Evolutionary conservation across 768 basidiomycete genomes (phyloP).

Genomic region (Agaricus bisporus): DNA sequence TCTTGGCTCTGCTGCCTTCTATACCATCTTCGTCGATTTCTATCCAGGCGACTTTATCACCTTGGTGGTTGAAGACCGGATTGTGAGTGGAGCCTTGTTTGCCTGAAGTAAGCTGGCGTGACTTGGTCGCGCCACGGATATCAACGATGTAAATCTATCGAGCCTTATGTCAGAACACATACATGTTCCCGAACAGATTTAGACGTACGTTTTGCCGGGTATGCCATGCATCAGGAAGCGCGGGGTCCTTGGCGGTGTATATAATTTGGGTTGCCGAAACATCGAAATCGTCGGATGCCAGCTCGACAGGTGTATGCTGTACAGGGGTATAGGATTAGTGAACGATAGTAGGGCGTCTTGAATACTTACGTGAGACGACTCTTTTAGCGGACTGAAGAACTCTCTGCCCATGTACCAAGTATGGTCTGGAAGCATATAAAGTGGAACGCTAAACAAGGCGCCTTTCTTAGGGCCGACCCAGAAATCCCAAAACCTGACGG

Average conservation of each 20-base stretch:
- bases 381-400: slow-evolving; percentile 56
- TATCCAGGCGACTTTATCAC: slow-evolving; percentile 78
- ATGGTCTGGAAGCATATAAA: slow-evolving; percentile 36
- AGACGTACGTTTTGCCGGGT: slow-evolving; percentile 75
- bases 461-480: slow-evolving; percentile 74
- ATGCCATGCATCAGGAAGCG: slow-evolving; percentile 72
- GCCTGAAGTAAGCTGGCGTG: slow-evolving; percentile 74
- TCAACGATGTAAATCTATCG: slow-evolving; percentile 64
- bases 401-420: slow-evolving; percentile 49
- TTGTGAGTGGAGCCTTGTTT: slow-evolving; percentile 75
- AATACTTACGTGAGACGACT: slow-evolving; percentile 59
- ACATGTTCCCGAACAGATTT: neutral
- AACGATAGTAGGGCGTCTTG: neutral
- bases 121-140: slow-evolving; percentile 42
- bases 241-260: slow-evolving; percentile 83
- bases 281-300: slow-evolving; percentile 80
- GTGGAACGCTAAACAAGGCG: slow-evolving; percentile 64
- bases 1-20: slow-evolving; percentile 78
- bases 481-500: slow-evolving; percentile 72
- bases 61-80: slow-evolving; percentile 61
- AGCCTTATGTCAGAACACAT: neutral
- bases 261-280: slow-evolving; percentile 64
- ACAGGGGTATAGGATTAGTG: neutral
- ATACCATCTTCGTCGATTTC: slow-evolving; percentile 86
- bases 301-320: slow-evolving; percentile 75